Base-by-base conservation (phyloP, 352 stramenopile genomes). In the Globisporangium orthogonon region DNA sequence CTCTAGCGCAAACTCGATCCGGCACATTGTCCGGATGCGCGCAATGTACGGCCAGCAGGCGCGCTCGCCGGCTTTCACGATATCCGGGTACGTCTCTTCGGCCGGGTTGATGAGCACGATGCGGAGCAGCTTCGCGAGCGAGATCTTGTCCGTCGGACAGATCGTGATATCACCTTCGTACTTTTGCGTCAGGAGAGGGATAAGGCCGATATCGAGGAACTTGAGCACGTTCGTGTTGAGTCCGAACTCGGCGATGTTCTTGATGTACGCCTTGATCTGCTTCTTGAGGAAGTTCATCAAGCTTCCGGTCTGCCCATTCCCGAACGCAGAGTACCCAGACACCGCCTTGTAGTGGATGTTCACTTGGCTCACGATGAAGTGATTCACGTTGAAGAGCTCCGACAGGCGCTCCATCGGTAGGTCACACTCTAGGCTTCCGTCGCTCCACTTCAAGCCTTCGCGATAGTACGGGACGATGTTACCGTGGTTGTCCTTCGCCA, bases 101-200 rank as follows among this genome's bases (percentile, higher is more conserved):
- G 71, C 86, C 18, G 91, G 89, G 50, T 98, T 97, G 23, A 58
- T 71, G 35, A 98, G 68, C 43, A 92, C 74, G 49, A 83, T 96
- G 23, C 69, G 69, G 41, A 95, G 70, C 50, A 93, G 83, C 15
- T 76, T 84, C 13, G 81, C 71, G 7, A 98, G 62, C 14, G 83
- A 79, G 47, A 98, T 81, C 70, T 98, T 83, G 51, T 92, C 86
- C 3, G 88, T 88, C 60, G 96, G 96, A 49, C 95, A 97, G 47
- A 99, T 92, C 10, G 96, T 99, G 50, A 99, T 97, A 73, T 99
- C 97, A 15, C 97, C 97, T 79, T 98, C 95, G 66, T 99, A 99
- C 64, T 98, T 97, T 71, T 95, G 79, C 13, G 85, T 95, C 46
- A 95, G 69, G 43, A 95, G 43, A 31, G 85, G 85, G 54, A 95